Percentiles rank a stretch among this genome's conserved stretches.
Conservation (phyloP, 1,284 basidiomycete genomes). For the Heterobasidion irregulare region DNA sequence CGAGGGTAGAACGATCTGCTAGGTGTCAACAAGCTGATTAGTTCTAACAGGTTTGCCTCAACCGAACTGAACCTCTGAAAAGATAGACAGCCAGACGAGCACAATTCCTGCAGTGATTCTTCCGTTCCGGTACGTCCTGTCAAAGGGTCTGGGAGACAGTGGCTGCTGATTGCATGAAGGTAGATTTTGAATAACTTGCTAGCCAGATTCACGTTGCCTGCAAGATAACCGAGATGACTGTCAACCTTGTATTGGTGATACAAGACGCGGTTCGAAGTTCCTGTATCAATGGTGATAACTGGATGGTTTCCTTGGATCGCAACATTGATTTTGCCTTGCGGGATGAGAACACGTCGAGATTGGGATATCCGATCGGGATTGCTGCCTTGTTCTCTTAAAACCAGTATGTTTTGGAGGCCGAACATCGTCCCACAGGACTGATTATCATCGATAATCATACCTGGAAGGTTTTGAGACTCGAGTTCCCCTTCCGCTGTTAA, state of each 20-base stretch:
- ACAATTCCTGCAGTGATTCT: slow-evolving; percentile 31
- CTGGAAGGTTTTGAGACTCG: slow-evolving; percentile 25
- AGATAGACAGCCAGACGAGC: slow-evolving; percentile 27
- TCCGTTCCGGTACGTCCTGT: slow-evolving; percentile 35
- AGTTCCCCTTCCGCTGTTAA: slow-evolving; percentile 17
- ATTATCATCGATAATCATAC: slow-evolving; percentile 23
- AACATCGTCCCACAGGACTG: slow-evolving; percentile 30
- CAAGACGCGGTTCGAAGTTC: not conserved
- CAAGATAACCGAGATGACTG: slow-evolving; percentile 27
- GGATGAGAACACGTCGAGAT: slow-evolving; percentile 24
- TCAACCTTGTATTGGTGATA: slow-evolving; percentile 29
- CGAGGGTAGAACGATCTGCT: slow-evolving; percentile 28
- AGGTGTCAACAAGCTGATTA: slow-evolving; percentile 28
- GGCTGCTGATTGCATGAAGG: slow-evolving; percentile 36
- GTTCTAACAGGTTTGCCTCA: slow-evolving; percentile 22
- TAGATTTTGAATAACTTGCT: slow-evolving; percentile 31
- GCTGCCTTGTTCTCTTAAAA: slow-evolving; percentile 21
- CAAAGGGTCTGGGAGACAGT: slow-evolving; percentile 35
- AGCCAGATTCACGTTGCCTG: slow-evolving; percentile 21
- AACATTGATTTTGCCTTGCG: slow-evolving; percentile 21
- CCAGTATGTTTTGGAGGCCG: slow-evolving; percentile 30
- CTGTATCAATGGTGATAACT: slow-evolving; percentile 8
- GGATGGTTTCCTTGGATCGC: slow-evolving; percentile 4
- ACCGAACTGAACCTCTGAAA: slow-evolving; percentile 23
- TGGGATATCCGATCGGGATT: slow-evolving; percentile 6